Conservation (phyloP, 2,329 filamentous ascomycete genomes). For the Aspergillus bombycis region DNA sequence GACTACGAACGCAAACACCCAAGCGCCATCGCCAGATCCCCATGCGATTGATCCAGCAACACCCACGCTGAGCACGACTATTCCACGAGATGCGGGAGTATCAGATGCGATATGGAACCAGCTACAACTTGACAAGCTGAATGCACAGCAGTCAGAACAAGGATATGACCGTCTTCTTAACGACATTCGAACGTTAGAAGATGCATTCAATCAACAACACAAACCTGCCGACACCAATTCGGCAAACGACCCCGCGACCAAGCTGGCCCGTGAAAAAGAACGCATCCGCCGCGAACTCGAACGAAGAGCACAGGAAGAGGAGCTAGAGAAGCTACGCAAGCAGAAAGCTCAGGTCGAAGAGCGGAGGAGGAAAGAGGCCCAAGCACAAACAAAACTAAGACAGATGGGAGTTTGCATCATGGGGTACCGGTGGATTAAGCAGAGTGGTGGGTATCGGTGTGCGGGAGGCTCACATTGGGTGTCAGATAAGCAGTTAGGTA, state of each 20-base stretch:
- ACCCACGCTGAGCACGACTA: background rate
- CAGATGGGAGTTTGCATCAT: slow-evolving; percentile 58
- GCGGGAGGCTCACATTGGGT: slow-evolving; percentile 64
- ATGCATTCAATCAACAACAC: background rate
- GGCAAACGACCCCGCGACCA: background rate
- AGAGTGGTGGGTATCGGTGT: slow-evolving; percentile 63
- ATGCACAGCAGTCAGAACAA: slow-evolving; percentile 6
- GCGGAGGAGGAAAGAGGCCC: slow-evolving; percentile 43
- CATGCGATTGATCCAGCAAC: background rate
- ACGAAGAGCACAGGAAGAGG: slow-evolving; percentile 28
- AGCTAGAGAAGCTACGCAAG: slow-evolving; percentile 40
- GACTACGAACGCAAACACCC: background rate
- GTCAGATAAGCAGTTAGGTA: slow-evolving; percentile 33
- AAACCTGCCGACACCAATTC: background rate
- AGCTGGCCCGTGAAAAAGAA: background rate
- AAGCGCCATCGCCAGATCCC: background rate
- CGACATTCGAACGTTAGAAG: background rate
- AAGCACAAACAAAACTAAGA: slow-evolving; percentile 53
- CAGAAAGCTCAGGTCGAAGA: slow-evolving; percentile 39
- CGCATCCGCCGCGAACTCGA: slow-evolving; percentile 18
- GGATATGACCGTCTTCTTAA: background rate
- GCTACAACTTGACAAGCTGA: slow-evolving; percentile 24
- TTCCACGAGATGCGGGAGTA: slow-evolving; percentile 25
- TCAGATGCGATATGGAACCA: slow-evolving; percentile 30
- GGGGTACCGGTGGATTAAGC: slow-evolving; percentile 66